Base-by-base conservation (phyloP, 1,284 basidiomycete genomes). In the Rhodotorula sp. region DNA sequence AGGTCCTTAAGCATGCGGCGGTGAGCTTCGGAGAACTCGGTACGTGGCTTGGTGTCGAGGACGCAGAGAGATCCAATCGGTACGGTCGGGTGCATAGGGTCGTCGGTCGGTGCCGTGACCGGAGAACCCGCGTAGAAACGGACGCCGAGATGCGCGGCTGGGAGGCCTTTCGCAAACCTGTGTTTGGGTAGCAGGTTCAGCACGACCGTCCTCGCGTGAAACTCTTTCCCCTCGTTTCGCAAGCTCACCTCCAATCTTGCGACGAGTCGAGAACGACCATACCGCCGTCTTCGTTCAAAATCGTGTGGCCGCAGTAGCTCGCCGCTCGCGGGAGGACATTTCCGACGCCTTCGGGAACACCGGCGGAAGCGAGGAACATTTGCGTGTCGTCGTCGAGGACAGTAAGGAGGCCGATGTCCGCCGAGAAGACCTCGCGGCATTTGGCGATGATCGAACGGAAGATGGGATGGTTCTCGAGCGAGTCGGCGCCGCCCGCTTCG, bases 51-150 rank as follows among this genome's bases (percentile, higher is more conserved):
- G 20, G 69, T 64, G 62, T 79, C 78, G 64, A 76, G 70, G 30
- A 79, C 69, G 67, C 78, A 79, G 8, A 79, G 67, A 5, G 78
- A 77, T 5, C 78, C 78, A 49, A 79, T 75, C 1, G 78, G 67
- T 26, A 75, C 70, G 8, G 64, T 56, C 7, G 70, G 68, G 12
- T 69, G 68, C 12, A 62, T 55, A 15, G 65, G 61, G 37, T 74
- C 70, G 22, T 70, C 51, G 5, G 62, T 46, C 2, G 75, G 76
- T 10, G 73, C 76, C 2, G 73, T 75, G 7, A 76, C 72, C 42
- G 63, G 65, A 20, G 51, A 49, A 5, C 62, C 67, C 26, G 64
- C 66, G 61, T 68, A 69, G 60, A 76, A 72, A 29, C 69, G 60
- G 12, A 69, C 69, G 5, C 71, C 73, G 33, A 74, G 57, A 3